Evolutionary conservation across 345 rosid species (phyloP).

Genomic region (Rubroshorea leprosula): DNA sequence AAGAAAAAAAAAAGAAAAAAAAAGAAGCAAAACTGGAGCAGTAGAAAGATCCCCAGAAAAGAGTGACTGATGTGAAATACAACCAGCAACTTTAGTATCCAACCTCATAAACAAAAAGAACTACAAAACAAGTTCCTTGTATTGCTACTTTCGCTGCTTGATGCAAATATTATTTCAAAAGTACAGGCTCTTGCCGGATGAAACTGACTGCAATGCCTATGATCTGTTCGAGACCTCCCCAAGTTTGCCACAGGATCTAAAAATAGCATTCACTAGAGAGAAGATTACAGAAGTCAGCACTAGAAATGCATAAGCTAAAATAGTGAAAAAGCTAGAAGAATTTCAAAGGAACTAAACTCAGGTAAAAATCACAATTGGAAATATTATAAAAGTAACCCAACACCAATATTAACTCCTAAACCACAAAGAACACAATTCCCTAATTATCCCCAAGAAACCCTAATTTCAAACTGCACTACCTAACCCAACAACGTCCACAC

Average conservation of each 20-base stretch:
- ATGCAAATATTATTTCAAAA: conserved; percentile 17
- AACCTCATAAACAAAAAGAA: conserved; percentile 24
- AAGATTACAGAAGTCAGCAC: conserved; percentile 23
- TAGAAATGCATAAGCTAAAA: conserved; percentile 1
- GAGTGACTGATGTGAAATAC: neutral
- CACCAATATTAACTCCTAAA: neutral
- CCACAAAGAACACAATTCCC: neutral
- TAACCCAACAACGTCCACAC: neutral
- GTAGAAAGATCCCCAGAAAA: conserved; percentile 4
- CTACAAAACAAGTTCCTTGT: conserved; percentile 19
- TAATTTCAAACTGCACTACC: conserved; percentile 13
- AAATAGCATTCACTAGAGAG: conserved; percentile 26
- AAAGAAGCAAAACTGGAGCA: conserved; percentile 18
- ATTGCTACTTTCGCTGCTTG: conserved; percentile 18
- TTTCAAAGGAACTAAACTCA: conserved; percentile 7
- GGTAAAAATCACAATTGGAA: conserved; percentile 8
- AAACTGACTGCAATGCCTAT: conserved; percentile 21
- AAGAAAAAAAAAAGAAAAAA: too few species aligned
- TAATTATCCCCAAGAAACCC: conserved; percentile 22
- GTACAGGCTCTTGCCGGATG: conserved; percentile 25
- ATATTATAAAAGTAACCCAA: neutral
- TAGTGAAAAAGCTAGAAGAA: neutral
- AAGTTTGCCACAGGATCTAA: conserved; percentile 40
- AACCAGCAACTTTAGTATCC: conserved; percentile 10
- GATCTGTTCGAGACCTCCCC: conserved; percentile 39